Evolutionary conservation across 768 basidiomycete species (phyloP).

Genomic region (Calocybe cyanea): DNA sequence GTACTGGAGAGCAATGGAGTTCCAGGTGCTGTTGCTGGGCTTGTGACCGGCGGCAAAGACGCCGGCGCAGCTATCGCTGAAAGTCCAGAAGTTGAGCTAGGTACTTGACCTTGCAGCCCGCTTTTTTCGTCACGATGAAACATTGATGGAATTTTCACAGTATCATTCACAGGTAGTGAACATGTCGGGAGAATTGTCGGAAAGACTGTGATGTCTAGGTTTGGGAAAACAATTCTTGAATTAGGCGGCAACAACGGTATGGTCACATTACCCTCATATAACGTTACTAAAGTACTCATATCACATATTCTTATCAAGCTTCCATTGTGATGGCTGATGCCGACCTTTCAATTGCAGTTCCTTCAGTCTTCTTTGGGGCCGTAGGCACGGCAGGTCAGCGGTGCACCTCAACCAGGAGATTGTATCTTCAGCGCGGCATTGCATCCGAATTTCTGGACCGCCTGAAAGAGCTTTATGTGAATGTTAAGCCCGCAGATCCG

Average conservation of each 20-base stretch:
- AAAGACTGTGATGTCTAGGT: conserved; percentile 79
- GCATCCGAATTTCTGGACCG: conserved; percentile 72
- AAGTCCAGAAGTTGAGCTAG: conserved; percentile 72
- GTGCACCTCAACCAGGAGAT: conserved; percentile 89
- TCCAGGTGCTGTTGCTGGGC: conserved; percentile 77
- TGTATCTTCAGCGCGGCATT: conserved; percentile 83
- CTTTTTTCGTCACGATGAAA: conserved; percentile 4
- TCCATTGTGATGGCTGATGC: conserved; percentile 93
- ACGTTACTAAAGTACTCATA: conserved; percentile 11
- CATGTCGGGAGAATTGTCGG: conserved; percentile 83
- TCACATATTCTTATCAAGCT: conserved; percentile 43
- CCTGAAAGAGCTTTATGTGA: conserved; percentile 69
- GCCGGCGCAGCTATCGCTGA: conserved; percentile 77
- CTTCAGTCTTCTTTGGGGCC: conserved; percentile 90
- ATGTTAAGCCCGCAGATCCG: conserved; percentile 81
- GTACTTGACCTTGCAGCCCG: conserved; percentile 33
- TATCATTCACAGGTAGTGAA: conserved; percentile 96
- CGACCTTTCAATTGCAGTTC: conserved; percentile 84
- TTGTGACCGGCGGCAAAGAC: conserved; percentile 81
- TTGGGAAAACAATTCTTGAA: conserved; percentile 88
- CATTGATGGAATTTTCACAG: conserved; percentile 33
- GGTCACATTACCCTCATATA: conserved; percentile 19
- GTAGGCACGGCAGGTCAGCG: conserved; percentile 75
- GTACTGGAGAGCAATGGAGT: conserved; percentile 82
- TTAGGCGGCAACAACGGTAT: conserved; percentile 94